These are phyloP conservation scores for Vitis hybrid DNA, from an alignment of 177 flowering plant genomes.

Conservation along the genomic window DNA sequence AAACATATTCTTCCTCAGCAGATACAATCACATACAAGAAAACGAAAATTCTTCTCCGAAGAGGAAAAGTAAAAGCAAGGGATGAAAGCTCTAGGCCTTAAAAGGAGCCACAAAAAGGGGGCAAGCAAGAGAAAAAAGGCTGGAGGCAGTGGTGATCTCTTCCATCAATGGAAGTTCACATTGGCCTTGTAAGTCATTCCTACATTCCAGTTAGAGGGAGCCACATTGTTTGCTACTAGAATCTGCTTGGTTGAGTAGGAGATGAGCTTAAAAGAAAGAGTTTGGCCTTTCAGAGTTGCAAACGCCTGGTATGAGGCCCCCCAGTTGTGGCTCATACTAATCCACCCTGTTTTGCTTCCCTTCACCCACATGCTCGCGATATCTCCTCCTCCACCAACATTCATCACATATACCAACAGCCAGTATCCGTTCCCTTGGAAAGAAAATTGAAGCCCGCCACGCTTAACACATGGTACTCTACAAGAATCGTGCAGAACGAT, in stretches of 20 bases:
- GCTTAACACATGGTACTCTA: slow-evolving; percentile 69
- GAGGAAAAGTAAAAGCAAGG: too few relatives aligned
- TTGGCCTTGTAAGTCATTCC: slow-evolving; percentile 59
- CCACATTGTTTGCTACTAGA: slow-evolving; percentile 55
- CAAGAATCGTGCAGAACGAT: not conserved
- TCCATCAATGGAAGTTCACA: slow-evolving; percentile 57
- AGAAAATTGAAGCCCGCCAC: slow-evolving; percentile 60
- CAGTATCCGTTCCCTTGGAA: slow-evolving; percentile 91
- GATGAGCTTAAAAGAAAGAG: slow-evolving; percentile 74
- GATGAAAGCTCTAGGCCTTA: not conserved
- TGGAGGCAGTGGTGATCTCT: not conserved
- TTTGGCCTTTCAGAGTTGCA: slow-evolving; percentile 63
- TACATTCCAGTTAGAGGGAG: slow-evolving; percentile 65
- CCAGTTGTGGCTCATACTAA: slow-evolving; percentile 94
- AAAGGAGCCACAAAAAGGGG: not conserved
- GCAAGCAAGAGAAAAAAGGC: not conserved
- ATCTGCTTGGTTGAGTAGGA: slow-evolving; percentile 64
- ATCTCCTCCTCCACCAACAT: slow-evolving; percentile 92
- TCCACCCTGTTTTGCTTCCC: slow-evolving; percentile 73
- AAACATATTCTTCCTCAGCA: too few relatives aligned
- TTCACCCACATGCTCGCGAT: slow-evolving; percentile 71
- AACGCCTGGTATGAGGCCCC: slow-evolving; percentile 95
- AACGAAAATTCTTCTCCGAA: too few relatives aligned
- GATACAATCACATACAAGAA: too few relatives aligned
- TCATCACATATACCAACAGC: slow-evolving; percentile 89